These are phyloP conservation scores for Apostasia ramifera DNA, from an alignment of 106 monocot species.

Conservation along the genomic window DNA sequence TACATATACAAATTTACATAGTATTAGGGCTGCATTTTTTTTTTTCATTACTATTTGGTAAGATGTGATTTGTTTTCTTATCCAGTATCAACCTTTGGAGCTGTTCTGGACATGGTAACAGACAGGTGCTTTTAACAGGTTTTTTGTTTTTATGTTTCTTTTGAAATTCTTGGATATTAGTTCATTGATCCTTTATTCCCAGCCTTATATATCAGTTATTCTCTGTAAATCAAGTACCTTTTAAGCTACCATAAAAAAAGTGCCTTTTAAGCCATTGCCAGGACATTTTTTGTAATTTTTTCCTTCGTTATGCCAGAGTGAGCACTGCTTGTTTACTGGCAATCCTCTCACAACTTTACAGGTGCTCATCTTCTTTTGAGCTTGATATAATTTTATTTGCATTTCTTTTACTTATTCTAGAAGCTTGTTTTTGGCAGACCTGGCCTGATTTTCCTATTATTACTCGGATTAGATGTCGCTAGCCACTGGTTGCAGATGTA, in stretches of 20 bases:
- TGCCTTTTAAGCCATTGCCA: conserved; percentile 3
- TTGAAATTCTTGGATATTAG: conserved; percentile 2
- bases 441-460: conserved; percentile 73
- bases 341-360: conserved; percentile 82
- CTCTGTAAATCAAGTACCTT: not conserved
- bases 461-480: conserved; percentile 86
- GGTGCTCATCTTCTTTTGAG: conserved; percentile 30
- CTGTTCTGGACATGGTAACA: conserved; percentile 92
- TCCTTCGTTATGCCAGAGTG: conserved; percentile 36
- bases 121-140: conserved; percentile 57
- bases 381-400: not conserved
- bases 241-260: not conserved
- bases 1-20: not conserved
- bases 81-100: conserved; percentile 92
- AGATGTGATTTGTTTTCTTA: not conserved
- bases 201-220: not conserved
- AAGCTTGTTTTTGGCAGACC: conserved; percentile 41
- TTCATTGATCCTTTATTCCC: not conserved
- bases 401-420: not conserved
- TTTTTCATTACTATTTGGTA: no score
- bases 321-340: conserved; percentile 89
- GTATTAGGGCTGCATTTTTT: no score
- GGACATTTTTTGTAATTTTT: not conserved
- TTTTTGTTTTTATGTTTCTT: conserved; percentile 1
- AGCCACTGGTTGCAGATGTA: conserved; percentile 99